Evolutionary conservation across 768 basidiomycete genomes (phyloP).

Genomic region (Sarcodon sp.): DNA sequence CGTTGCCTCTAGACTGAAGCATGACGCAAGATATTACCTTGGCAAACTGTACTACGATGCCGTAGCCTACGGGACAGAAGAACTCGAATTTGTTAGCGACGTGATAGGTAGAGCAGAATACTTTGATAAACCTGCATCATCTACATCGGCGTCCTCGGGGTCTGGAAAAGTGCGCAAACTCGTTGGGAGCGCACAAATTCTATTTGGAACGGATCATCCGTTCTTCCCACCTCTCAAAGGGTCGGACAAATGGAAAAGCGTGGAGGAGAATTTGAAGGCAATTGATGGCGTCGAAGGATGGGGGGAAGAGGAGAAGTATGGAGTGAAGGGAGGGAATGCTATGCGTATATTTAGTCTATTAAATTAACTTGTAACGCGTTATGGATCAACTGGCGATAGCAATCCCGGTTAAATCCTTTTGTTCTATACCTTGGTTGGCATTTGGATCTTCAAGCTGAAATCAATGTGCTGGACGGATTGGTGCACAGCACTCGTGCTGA

Average conservation of each 20-base stretch:
- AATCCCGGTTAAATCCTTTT: no score
- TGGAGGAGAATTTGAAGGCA: slow-evolving; percentile 75
- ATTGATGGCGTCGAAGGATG: slow-evolving; percentile 57
- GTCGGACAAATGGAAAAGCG: slow-evolving; percentile 70
- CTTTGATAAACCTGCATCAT: slow-evolving; percentile 21
- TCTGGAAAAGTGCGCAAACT: slow-evolving; percentile 11
- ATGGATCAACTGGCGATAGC: no score
- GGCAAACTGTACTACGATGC: slow-evolving; percentile 76
- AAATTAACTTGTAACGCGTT: no score
- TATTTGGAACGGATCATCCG: slow-evolving; percentile 85
- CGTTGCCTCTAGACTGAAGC: slow-evolving; percentile 58
- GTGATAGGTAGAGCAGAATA: slow-evolving; percentile 42
- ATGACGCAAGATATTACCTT: slow-evolving; percentile 78
- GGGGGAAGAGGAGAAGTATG: slow-evolving; percentile 42
- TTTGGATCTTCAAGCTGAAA: slow-evolving; percentile 93
- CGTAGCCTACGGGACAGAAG: slow-evolving; percentile 82
- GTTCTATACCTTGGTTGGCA: slow-evolving; percentile 23
- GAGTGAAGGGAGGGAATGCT: slow-evolving; percentile 65
- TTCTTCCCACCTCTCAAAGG: slow-evolving; percentile 76
- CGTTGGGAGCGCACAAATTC: slow-evolving; percentile 43
- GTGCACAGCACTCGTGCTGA: slow-evolving; percentile 84
- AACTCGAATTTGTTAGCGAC: slow-evolving; percentile 67
- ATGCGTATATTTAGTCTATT: slow-evolving; percentile 44
- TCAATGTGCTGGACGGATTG: slow-evolving; percentile 92
- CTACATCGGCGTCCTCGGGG: slow-evolving; percentile 7